Conservation (phyloP, 768 basidiomycete genomes). For the Rhizopogon salebrosus region DNA sequence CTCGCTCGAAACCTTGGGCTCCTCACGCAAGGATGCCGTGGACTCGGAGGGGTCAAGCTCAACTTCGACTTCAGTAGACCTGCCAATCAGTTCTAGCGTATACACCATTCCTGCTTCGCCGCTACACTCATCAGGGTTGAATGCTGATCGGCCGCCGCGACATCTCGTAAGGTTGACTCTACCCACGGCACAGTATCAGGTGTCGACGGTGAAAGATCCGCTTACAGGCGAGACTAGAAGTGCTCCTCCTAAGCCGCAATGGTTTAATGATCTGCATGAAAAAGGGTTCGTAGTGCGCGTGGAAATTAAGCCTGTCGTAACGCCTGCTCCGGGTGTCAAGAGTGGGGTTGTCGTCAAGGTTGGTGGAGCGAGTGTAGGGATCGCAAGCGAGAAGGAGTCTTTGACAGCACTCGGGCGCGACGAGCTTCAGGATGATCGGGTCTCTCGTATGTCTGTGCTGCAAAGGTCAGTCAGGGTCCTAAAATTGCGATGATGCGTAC, state of each 20-base stretch:
- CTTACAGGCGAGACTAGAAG: conserved; percentile 63
- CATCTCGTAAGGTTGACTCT: conserved; percentile 76
- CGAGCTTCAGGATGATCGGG: conserved; percentile 69
- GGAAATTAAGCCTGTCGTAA: conserved; percentile 44
- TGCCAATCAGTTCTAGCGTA: conserved; percentile 56
- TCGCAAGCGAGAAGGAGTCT: conserved; percentile 73
- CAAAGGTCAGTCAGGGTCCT: conserved; percentile 37
- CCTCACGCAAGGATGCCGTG: conserved; percentile 12
- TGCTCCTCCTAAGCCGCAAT: conserved; percentile 60
- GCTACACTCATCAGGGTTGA: conserved; percentile 67
- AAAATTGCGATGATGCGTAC: background rate
- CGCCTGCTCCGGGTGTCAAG: conserved; percentile 9
- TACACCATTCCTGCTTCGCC: conserved; percentile 81
- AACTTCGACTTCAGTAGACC: conserved; percentile 13
- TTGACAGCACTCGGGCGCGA: conserved; percentile 68
- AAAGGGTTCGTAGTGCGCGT: conserved; percentile 54
- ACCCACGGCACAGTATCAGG: conserved; percentile 79
- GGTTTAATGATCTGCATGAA: conserved; percentile 66
- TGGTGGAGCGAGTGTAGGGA: conserved; percentile 33
- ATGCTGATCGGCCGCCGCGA: conserved; percentile 46
- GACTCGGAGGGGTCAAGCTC: background rate
- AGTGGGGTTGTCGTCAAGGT: conserved; percentile 22
- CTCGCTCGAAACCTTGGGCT: conserved; percentile 20
- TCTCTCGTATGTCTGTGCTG: conserved; percentile 60
- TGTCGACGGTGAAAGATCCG: conserved; percentile 75